phyloP scores from a whole-genome alignment of 106 monocot species.

The Cymbidium sinense region DNA sequence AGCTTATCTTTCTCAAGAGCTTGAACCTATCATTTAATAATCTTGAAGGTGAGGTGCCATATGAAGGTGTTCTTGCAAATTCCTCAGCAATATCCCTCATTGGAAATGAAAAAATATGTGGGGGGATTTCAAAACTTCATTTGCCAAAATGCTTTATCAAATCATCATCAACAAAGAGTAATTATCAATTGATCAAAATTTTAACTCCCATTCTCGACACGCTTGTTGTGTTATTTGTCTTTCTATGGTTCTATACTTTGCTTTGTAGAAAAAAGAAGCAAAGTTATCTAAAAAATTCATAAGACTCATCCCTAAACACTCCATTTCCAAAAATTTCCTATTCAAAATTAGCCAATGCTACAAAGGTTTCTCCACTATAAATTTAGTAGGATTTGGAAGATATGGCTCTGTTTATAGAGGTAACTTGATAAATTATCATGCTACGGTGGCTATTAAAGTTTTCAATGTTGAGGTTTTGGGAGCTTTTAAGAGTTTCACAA shows the following conservation, averaged over 20 bases:
- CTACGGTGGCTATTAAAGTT: conserved; percentile 31
- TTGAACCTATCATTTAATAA: conserved; percentile 25
- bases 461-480: conserved; percentile 24
- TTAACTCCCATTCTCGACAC: not conserved
- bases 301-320: not conserved
- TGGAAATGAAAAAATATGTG: conserved; percentile 18
- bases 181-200: not conserved
- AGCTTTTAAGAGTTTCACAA: conserved; percentile 32
- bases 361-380: conserved; percentile 21
- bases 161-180: not conserved
- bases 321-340: conserved; percentile 22
- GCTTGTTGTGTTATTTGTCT: not conserved
- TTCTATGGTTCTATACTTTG: not conserved
- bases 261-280: not conserved
- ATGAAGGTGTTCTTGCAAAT: conserved; percentile 1
- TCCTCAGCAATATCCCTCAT: not conserved
- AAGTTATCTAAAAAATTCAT: not conserved
- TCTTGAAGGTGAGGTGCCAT: conserved; percentile 18
- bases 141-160: not conserved
- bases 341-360: conserved; percentile 14
- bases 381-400: conserved; percentile 20
- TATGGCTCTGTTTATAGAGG: conserved; percentile 36
- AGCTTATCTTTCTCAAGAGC: not conserved
- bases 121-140: not conserved
- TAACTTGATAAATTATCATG: not conserved